A percentile compares a stretch with the other conserved stretches of the same genome.
Conservation (phyloP, 768 basidiomycete genomes). For the Chalciporus sphaerocephalus region DNA sequence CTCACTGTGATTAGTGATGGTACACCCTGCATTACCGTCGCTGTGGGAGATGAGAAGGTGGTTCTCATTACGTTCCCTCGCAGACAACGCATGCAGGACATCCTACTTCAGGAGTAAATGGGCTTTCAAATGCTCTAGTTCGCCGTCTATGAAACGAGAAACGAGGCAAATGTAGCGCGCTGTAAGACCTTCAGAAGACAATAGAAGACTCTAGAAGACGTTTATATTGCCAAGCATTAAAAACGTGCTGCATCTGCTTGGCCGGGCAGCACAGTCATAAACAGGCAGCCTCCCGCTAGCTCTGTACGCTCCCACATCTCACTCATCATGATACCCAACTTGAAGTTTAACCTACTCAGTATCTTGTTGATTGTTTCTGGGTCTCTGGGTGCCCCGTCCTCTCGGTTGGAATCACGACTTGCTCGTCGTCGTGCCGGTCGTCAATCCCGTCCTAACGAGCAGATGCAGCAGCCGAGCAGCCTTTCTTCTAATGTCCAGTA, state of each 20-base stretch:
- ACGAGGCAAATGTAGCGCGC: background rate
- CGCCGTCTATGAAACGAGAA: background rate
- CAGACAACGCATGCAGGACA: background rate
- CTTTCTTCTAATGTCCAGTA: background rate
- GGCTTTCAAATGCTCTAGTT: background rate
- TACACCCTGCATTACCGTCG: background rate
- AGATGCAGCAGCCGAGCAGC: background rate
- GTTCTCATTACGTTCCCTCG: background rate
- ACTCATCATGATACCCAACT: slow-evolving; percentile 1
- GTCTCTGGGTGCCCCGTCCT: background rate
- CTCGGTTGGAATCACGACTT: background rate
- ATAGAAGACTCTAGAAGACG: no score
- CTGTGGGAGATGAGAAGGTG: background rate
- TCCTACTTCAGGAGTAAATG: background rate
- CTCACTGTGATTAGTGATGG: no score
- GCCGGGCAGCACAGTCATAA: background rate
- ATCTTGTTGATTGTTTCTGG: background rate
- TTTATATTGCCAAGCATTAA: no score
- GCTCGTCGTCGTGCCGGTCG: background rate
- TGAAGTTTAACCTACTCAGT: background rate
- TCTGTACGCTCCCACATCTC: background rate
- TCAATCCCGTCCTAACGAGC: background rate
- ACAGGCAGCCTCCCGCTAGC: background rate
- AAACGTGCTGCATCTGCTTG: background rate
- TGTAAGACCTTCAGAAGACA: no score